Conservation (phyloP, 768 basidiomycete genomes). For the Brasilioporus rufonigricans region DNA sequence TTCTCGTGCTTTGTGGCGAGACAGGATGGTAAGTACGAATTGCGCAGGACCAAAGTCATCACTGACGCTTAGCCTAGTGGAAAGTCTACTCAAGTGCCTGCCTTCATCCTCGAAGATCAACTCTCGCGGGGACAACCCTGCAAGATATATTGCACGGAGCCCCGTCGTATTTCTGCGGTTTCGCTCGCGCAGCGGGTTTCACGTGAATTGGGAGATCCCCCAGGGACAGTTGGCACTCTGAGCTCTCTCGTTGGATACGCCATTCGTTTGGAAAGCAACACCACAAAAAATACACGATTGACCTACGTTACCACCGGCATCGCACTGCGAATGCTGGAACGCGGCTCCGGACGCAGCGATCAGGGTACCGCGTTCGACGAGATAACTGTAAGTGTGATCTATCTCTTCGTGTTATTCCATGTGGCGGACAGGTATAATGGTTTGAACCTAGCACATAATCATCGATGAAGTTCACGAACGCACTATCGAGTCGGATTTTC, state of each 20-base stretch:
- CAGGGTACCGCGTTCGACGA: constrained; percentile 88
- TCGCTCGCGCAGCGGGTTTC: constrained; percentile 94
- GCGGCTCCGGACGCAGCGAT: constrained; percentile 64
- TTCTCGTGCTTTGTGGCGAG: constrained; percentile 85
- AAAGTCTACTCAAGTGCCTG: constrained; percentile 95
- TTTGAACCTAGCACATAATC: constrained; percentile 71
- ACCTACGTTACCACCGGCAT: constrained; percentile 94
- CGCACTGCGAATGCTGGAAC: constrained; percentile 95
- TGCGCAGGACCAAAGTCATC: constrained; percentile 25
- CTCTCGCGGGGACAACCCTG: constrained; percentile 77
- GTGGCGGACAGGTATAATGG: neutral
- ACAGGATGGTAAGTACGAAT: constrained; percentile 64
- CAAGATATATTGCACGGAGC: constrained; percentile 94
- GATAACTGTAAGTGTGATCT: constrained; percentile 67
- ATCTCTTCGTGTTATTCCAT: constrained; percentile 1
- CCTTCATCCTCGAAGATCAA: constrained; percentile 90
- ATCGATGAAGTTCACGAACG: constrained; percentile 99
- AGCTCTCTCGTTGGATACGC: constrained; percentile 91
- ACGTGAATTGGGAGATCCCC: constrained; percentile 83
- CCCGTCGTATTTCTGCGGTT: constrained; percentile 92
- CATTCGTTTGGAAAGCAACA: constrained; percentile 88
- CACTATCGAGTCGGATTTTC: constrained; percentile 95
- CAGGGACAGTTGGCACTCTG: constrained; percentile 70
- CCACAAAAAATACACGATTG: constrained; percentile 71
- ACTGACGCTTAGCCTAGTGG: constrained; percentile 51